Percentiles rank a stretch among this genome's conserved stretches.
Conservation (phyloP, 2,329 filamentous ascomycete species). For the Diaporthe amygdali region DNA sequence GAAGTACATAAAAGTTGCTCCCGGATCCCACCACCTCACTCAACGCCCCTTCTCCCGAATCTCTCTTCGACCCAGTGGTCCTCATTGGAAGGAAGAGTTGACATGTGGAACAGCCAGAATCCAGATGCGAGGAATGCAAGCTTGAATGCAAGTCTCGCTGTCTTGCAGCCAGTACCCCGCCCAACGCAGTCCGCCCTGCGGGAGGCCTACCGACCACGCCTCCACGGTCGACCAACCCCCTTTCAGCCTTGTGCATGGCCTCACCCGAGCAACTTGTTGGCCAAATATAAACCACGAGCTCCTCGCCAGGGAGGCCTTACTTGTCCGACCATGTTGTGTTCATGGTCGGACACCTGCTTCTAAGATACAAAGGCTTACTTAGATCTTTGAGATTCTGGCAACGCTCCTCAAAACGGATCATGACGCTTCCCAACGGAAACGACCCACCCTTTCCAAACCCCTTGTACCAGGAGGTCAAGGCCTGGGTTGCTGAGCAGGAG, state of each 20-base stretch:
- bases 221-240: background rate
- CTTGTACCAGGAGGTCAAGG: conserved; percentile 41
- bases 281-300: background rate
- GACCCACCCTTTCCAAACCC: background rate
- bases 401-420: background rate
- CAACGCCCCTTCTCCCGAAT: no score
- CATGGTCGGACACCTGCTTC: background rate
- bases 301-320: background rate
- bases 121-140: background rate
- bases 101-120: background rate
- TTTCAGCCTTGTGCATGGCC: background rate
- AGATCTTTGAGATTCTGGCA: background rate
- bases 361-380: no score
- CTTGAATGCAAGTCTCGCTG: background rate
- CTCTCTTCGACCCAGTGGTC: background rate
- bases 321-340: background rate
- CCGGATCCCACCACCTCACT: no score
- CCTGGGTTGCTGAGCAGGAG: conserved; percentile 48
- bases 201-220: background rate
- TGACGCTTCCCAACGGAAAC: conserved; percentile 19
- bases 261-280: background rate
- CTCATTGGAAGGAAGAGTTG: background rate
- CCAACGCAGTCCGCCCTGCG: background rate
- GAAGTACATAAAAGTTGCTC: no score
- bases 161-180: background rate